A percentile compares a stretch with the other conserved stretches of the same genome.
phyloP scores from a whole-genome alignment of 345 rosid genomes.

The Eucalyptus tenuipes region DNA sequence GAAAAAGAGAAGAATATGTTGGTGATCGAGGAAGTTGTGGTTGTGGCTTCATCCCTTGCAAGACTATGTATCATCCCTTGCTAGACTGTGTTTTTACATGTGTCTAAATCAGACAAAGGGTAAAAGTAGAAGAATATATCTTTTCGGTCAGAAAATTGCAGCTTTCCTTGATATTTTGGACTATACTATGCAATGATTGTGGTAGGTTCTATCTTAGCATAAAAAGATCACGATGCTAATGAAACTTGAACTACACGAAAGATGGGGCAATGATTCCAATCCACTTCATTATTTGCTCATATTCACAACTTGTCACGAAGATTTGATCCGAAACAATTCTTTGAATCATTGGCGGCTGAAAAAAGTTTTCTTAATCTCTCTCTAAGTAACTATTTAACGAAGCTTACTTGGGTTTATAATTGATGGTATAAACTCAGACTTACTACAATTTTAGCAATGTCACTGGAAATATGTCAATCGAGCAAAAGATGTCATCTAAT shows the following conservation, averaged over 20 bases:
- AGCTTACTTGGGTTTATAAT: background rate
- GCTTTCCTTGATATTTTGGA: background rate
- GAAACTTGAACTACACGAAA: background rate
- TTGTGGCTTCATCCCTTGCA: background rate
- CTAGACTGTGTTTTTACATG: background rate
- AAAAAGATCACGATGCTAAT: background rate
- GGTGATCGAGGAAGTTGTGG: background rate
- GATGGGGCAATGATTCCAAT: background rate
- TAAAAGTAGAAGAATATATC: background rate
- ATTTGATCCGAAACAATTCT: background rate
- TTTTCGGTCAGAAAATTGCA: background rate
- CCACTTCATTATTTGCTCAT: background rate
- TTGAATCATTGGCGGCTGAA: background rate
- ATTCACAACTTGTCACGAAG: background rate
- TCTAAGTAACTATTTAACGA: background rate
- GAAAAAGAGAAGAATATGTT: background rate
- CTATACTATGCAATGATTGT: background rate
- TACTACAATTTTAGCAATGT: background rate
- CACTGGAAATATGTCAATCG: background rate
- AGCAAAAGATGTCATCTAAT: background rate
- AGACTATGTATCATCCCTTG: background rate
- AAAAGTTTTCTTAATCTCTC: background rate
- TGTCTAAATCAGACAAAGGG: background rate
- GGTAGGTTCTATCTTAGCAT: background rate
- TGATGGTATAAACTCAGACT: background rate